Conservation (phyloP, 208 protist genomes). For the Leishmania martiniquensis region DNA sequence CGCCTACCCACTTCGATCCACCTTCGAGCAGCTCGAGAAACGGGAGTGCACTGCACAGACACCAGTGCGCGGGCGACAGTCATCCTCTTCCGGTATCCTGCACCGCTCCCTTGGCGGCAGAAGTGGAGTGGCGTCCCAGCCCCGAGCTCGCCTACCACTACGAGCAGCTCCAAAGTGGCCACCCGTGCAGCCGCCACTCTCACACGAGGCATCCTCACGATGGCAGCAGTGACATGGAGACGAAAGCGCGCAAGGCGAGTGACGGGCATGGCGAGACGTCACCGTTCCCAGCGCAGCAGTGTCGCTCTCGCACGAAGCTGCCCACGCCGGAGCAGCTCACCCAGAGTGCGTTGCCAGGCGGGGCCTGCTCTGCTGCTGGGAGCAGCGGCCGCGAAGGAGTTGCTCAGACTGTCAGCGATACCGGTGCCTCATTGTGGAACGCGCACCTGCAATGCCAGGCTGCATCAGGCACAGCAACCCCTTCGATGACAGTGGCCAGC, state of each 20-base stretch:
- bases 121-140: neutral
- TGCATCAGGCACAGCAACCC: neutral
- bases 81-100: neutral
- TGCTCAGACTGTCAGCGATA: neutral
- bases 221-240: no score
- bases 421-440: neutral
- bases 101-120: neutral
- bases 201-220: neutral
- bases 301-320: neutral
- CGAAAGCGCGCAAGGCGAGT: neutral
- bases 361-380: neutral
- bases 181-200: neutral
- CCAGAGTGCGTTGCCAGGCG: neutral
- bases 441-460: neutral
- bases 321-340: neutral
- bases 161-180: neutral
- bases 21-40: neutral
- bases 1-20: neutral
- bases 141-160: conserved; percentile 7
- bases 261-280: neutral
- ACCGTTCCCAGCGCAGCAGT: neutral
- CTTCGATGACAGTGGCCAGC: neutral
- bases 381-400: neutral
- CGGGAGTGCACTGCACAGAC: neutral
- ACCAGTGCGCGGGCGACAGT: neutral